Base-by-base conservation (phyloP, 2,329 filamentous ascomycete species). In the Epichloe sp. region DNA sequence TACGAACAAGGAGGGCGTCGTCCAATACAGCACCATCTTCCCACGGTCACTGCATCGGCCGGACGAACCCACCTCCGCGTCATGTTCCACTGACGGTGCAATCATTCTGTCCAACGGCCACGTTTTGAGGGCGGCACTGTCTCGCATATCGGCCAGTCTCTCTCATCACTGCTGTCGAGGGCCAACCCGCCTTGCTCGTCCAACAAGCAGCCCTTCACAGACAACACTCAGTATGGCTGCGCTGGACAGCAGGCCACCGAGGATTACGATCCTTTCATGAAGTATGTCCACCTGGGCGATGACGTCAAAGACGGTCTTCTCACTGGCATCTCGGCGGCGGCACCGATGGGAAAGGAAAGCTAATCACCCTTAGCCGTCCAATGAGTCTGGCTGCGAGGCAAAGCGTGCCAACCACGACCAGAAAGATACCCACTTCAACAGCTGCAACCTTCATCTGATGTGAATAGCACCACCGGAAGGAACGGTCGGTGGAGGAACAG, bases 251-350 rank as follows among this genome's bases (percentile, higher is more conserved):
- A 53, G 59, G 70, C 62, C 31, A 71, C 71, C 46, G 71, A 68
- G 7, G 70, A 72, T 38, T 76, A 75, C 53, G 76, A 80, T 58
- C 80, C 79, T 0, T 70, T 82, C 58, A 66, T 79, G 53, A 72
- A 82, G 59, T 80, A 80, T 56, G 70, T 76, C 12, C 67, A 74
- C 14, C 69, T 83, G 2, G 78, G 79, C 7, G 71, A 81, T 43
- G 62, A 65, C 36, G 60, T 76, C 11, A 55, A 63, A 4, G 75
- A 79, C 48, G 77, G 77, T 38, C 57, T 4, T 40, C 54, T 4
- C 49, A 53, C 34, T 54, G 50, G 43, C 40, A 48, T 38, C 51
- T 48, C 6, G 49, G 17, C 11, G 42, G 41, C 17, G 48, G 48
- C 40, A 53, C 48, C 3, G 48, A 42, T 19, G 43, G 44, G 48